Conservation (phyloP, 352 stramenopile genomes). For the Aphanomyces astaci region DNA sequence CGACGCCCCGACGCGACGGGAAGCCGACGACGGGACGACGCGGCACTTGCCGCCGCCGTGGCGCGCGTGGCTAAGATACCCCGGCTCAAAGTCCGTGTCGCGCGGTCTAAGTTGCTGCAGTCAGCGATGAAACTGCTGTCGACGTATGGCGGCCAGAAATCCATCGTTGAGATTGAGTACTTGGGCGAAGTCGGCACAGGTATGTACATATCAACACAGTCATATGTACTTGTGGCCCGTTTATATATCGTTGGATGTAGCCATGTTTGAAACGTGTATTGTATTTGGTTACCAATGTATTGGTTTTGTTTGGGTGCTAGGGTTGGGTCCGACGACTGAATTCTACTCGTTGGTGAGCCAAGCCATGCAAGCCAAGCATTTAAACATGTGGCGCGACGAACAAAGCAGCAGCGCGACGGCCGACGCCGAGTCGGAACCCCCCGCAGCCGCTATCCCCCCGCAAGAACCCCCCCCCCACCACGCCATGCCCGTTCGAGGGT, state of each 20-base stretch:
- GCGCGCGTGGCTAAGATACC: constrained; percentile 64
- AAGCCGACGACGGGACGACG: constrained; percentile 26
- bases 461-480: constrained; percentile 14
- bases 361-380: constrained; percentile 51
- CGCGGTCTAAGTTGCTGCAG: constrained; percentile 46
- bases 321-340: constrained; percentile 62
- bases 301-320: background rate
- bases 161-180: constrained; percentile 74
- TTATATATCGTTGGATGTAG: too few relatives aligned
- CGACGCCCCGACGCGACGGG: constrained; percentile 20
- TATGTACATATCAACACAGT: too few relatives aligned
- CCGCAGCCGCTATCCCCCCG: constrained; percentile 22
- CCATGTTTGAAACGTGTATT: background rate
- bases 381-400: constrained; percentile 55
- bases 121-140: constrained; percentile 65
- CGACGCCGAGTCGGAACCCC: constrained; percentile 24
- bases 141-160: constrained; percentile 67
- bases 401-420: background rate
- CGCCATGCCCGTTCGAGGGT: constrained; percentile 46
- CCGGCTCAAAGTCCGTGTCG: constrained; percentile 65
- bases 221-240: too few relatives aligned
- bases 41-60: constrained; percentile 32
- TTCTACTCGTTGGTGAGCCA: constrained; percentile 71
- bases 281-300: background rate
- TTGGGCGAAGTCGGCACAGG: constrained; percentile 65